Evolutionary conservation across 257 asterid genomes (phyloP).

Genomic region (Misopates orontium): DNA sequence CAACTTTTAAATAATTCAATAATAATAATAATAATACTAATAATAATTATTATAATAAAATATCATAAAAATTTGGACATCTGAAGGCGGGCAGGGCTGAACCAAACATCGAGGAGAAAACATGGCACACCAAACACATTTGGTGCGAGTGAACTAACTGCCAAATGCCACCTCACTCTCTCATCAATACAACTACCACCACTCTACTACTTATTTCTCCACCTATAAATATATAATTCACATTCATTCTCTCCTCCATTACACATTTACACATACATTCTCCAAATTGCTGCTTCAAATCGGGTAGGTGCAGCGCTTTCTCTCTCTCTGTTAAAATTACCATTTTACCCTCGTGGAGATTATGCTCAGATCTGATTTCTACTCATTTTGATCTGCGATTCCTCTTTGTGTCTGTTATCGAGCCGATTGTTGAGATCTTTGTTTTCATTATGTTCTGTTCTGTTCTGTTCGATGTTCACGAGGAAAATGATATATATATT

Average conservation of each 20-base stretch:
- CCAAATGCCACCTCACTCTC: too few relatives aligned
- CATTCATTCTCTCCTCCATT: too few relatives aligned
- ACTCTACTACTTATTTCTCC: not conserved
- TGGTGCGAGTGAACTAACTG: too few relatives aligned
- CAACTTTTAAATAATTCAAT: too few relatives aligned
- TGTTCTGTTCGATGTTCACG: constrained; percentile 15
- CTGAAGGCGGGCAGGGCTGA: too few relatives aligned
- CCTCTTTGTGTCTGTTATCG: constrained; percentile 29
- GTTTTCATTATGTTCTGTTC: too few relatives aligned
- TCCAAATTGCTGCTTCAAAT: not conserved
- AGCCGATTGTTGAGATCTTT: too few relatives aligned
- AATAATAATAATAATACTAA: too few relatives aligned
- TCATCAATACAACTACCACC: not conserved
- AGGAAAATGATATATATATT: not conserved
- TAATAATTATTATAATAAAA: too few relatives aligned
- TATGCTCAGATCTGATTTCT: constrained; percentile 38
- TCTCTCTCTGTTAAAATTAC: constrained; percentile 13
- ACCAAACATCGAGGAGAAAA: too few relatives aligned
- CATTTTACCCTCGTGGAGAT: not conserved
- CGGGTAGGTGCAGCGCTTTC: not conserved
- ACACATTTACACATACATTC: not conserved
- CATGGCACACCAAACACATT: too few relatives aligned
- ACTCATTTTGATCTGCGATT: constrained; percentile 33
- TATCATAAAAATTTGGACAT: too few relatives aligned
- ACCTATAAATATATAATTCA: not conserved